These are phyloP conservation scores for Geranium rotundifolium DNA, from an alignment of 345 rosid species.

Conservation along the genomic window DNA sequence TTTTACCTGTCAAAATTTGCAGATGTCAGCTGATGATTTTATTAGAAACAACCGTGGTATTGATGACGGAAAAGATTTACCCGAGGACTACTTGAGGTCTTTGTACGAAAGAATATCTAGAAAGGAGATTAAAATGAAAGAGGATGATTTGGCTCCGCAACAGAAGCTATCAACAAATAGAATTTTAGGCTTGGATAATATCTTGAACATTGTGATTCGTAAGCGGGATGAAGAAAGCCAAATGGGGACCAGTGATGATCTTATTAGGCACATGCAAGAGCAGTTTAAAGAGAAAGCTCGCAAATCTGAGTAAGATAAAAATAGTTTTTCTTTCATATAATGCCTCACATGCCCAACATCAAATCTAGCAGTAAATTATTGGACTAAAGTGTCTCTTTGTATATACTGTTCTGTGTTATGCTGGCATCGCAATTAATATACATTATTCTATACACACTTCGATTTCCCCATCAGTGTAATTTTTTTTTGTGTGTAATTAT, in stretches of 20 bases:
- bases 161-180: conserved; percentile 81
- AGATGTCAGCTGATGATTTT: conserved; percentile 99
- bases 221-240: conserved; percentile 66
- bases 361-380: too few relatives aligned
- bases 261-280: conserved; percentile 95
- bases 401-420: too few relatives aligned
- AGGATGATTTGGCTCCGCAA: conserved; percentile 63
- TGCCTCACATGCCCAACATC: too few relatives aligned
- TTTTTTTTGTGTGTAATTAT: too few relatives aligned
- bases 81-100: conserved; percentile 86
- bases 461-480: too few relatives aligned
- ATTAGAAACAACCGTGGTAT: conserved; percentile 94
- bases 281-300: conserved; percentile 97
- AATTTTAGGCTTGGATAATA: conserved; percentile 78
- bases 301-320: conserved; percentile 82
- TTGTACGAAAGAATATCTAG: conserved; percentile 85
- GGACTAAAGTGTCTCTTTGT: too few relatives aligned
- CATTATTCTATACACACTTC: too few relatives aligned
- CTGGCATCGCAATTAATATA: too few relatives aligned
- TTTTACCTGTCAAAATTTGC: conserved; percentile 18
- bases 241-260: conserved; percentile 95
- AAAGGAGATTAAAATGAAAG: conserved; percentile 98
- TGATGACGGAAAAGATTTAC: conserved; percentile 94
- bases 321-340: background rate
- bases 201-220: conserved; percentile 94